Base-by-base conservation (phyloP, 1,284 basidiomycete genomes). In the Ustilago crameri region DNA sequence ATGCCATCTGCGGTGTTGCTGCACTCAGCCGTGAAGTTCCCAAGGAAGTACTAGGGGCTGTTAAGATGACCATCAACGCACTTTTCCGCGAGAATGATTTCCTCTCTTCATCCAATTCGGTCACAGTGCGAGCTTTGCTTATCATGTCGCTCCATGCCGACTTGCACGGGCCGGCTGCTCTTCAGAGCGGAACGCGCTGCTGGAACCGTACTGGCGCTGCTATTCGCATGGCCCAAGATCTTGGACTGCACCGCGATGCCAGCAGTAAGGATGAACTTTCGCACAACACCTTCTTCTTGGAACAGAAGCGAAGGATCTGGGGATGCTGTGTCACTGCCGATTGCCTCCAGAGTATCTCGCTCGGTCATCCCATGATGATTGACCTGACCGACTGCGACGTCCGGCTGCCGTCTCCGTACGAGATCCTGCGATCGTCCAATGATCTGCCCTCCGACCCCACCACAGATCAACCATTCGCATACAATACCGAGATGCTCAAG, bases 1-100 rank as follows among this genome's bases (percentile, higher is more conserved):
- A 97, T 84, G 90, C 92, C 37, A 93, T 98, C 82, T 96, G 93
- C 84, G 90, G 93, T 35, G 89, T 95, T 22, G 91, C 93, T 5
- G 93, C 94, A 12, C 90, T 93, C 40, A 87, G 91, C 59, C 88
- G 94, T 50, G 90, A 93, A 54, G 90, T 93, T 4, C 91, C 93
- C 0, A 90, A 91, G 73, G 87, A 88, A 52, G 88, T 95, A 9
- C 89, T 97, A 35, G 88, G 93, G 57, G 89, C 91, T 9, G 91
- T 97, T 74, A 94, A 95, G 81, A 88, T 87, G 52, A 87, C 95
- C 41, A 90, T 98, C 82, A 80, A 82, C 17, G 70, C 61, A 37
- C 58, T 79, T 3, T 79, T 84, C 27, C 90, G 93, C 83, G 87
- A 89, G 44, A 93, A 95, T 61, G 95, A 98, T 82, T 90, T 96